Conservation (phyloP, 2,329 filamentous ascomycete genomes). For the Trichoderma koningiopsis region DNA sequence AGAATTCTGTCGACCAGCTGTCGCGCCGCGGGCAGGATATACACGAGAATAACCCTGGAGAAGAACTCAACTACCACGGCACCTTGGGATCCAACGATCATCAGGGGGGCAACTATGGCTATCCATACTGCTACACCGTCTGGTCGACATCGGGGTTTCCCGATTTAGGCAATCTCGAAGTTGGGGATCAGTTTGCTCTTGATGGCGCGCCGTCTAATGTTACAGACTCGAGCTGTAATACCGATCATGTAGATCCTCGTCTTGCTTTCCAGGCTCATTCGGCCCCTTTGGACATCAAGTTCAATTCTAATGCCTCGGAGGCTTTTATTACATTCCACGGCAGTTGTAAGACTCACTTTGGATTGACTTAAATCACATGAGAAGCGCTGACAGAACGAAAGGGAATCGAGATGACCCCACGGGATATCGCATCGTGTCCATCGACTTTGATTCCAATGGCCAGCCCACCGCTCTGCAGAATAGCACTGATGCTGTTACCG, state of each 20-base stretch:
- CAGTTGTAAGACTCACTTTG: conserved; percentile 54
- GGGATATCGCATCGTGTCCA: conserved; percentile 49
- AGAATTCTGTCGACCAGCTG: conserved; percentile 71
- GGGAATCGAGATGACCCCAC: conserved; percentile 47
- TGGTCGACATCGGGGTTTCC: conserved; percentile 58
- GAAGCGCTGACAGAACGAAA: conserved; percentile 28
- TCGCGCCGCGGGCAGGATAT: conserved; percentile 60
- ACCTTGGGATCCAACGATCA: conserved; percentile 44
- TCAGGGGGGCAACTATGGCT: conserved; percentile 64
- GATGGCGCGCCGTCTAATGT: conserved; percentile 38
- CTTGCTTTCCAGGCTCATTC: conserved; percentile 66
- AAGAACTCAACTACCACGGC: conserved; percentile 74
- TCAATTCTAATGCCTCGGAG: conserved; percentile 57
- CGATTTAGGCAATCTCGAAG: conserved; percentile 42
- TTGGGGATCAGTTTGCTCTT: conserved; percentile 54
- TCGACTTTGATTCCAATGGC: conserved; percentile 46
- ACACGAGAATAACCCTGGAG: conserved; percentile 69
- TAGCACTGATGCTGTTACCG: conserved; percentile 51
- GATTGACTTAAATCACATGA: background rate
- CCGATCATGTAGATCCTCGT: conserved; percentile 50
- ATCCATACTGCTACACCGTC: conserved; percentile 68
- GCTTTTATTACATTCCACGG: conserved; percentile 74
- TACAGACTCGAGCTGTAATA: conserved; percentile 49
- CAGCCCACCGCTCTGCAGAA: conserved; percentile 42
- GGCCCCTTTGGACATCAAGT: conserved; percentile 72